Conservation (phyloP, 179 eudicot genomes). For the Beta macrorhiza region DNA sequence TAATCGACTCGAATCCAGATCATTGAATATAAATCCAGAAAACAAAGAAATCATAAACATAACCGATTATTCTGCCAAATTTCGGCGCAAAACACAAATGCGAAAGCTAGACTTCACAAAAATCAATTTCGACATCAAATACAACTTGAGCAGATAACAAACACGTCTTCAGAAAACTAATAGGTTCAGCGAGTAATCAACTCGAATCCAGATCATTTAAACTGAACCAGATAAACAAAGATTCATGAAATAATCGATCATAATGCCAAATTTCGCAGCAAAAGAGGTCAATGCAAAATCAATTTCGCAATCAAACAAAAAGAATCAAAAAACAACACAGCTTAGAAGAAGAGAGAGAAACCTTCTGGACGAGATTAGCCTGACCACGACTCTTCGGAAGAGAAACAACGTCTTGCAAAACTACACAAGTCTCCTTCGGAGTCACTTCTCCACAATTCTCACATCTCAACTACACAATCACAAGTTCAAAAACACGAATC, state of each 20-base stretch:
- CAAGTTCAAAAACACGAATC: constrained; percentile 7
- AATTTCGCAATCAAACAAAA: neutral
- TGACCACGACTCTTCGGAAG: constrained; percentile 50
- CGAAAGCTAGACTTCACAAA: neutral
- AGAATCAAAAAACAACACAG: neutral
- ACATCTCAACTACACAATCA: constrained; percentile 61
- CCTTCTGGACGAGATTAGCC: constrained; percentile 80
- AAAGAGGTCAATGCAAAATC: neutral
- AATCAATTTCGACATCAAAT: neutral
- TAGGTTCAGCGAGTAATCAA: too few relatives aligned
- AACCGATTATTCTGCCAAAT: neutral
- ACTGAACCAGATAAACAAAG: too few relatives aligned
- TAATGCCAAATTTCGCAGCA: neutral
- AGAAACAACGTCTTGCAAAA: constrained; percentile 59
- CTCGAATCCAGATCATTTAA: too few relatives aligned
- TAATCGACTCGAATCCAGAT: too few relatives aligned
- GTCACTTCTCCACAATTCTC: constrained; percentile 85
- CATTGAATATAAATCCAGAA: neutral
- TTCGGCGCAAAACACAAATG: neutral
- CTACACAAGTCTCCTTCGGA: constrained; percentile 66
- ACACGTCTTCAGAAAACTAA: neutral
- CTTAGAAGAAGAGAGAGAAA: constrained; percentile 19
- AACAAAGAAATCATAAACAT: neutral
- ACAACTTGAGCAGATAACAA: neutral
- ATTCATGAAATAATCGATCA: neutral